Percentiles rank a stretch among this genome's conserved stretches.
phyloP scores from a whole-genome alignment of 2,329 filamentous ascomycete species.

The Ophiostoma tasmaniense region DNA sequence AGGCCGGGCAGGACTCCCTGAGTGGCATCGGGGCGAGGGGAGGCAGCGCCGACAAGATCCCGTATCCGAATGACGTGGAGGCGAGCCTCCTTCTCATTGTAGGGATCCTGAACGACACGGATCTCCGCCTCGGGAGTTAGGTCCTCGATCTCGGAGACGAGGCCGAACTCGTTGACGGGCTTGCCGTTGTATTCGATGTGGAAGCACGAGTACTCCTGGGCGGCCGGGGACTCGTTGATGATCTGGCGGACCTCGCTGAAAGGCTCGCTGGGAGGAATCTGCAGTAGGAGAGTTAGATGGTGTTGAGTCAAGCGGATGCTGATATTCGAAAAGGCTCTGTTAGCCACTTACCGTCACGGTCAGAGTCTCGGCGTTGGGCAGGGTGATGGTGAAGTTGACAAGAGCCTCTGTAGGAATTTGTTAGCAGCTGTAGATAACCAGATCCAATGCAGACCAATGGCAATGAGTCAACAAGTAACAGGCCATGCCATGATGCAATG shows the following conservation, averaged over 20 bases:
- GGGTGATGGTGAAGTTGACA: conserved; percentile 61
- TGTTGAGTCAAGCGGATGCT: neutral
- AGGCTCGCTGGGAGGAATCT: conserved; percentile 91
- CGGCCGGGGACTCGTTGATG: conserved; percentile 84
- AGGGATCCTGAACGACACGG: conserved; percentile 81
- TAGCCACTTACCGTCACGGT: conserved; percentile 63
- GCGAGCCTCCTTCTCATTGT: conserved; percentile 95
- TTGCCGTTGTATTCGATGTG: conserved; percentile 85
- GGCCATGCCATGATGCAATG: neutral
- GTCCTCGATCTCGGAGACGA: conserved; percentile 79
- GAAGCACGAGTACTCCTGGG: conserved; percentile 97
- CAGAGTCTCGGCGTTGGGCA: conserved; percentile 74
- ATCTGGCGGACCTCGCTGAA: conserved; percentile 96
- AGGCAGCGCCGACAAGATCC: conserved; percentile 86
- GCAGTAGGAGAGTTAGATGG: conserved; percentile 12
- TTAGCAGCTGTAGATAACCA: neutral
- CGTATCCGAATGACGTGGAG: conserved; percentile 87
- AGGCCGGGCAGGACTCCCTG: conserved; percentile 78
- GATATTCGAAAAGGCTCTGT: neutral
- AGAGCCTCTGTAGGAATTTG: conserved; percentile 35
- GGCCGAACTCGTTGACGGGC: conserved; percentile 90
- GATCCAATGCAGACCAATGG: neutral
- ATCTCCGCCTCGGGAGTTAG: conserved; percentile 71
- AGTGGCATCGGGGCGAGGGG: conserved; percentile 76
- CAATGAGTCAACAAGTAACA: neutral